Percentiles rank a stretch among this genome's conserved stretches.
These are phyloP conservation scores for Sclerotinia sclerotiorum DNA, from an alignment of 2,329 filamentous ascomycete genomes.

Conservation along the genomic window DNA sequence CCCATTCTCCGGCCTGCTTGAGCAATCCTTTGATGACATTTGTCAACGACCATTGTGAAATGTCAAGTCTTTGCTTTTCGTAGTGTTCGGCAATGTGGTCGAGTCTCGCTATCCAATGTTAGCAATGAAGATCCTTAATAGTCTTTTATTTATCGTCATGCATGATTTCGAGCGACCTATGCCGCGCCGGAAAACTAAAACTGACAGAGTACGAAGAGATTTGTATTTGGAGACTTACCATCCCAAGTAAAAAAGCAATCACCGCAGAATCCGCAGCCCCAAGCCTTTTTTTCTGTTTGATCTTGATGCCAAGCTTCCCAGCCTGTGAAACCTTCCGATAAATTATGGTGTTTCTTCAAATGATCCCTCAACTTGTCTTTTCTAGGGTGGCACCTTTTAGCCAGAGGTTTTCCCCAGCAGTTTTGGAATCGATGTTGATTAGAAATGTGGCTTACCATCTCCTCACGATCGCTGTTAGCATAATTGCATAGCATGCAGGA, in stretches of 20 bases:
- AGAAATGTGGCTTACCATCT: constrained; percentile 27
- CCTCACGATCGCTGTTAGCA: constrained; percentile 18
- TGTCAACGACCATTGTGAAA: constrained; percentile 28
- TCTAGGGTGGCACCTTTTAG: constrained; percentile 25
- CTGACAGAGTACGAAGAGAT: neutral
- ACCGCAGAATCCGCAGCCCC: constrained; percentile 35
- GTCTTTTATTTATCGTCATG: neutral
- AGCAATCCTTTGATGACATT: constrained; percentile 33
- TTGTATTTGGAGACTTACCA: constrained; percentile 26
- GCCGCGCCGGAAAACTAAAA: neutral
- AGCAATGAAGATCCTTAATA: neutral
- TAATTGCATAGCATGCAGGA: constrained; percentile 29
- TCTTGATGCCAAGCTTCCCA: constrained; percentile 32
- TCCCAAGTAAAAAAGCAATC: constrained; percentile 30
- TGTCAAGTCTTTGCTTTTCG: constrained; percentile 27
- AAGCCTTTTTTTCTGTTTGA: constrained; percentile 30
- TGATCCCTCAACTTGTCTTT: constrained; percentile 35
- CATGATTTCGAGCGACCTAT: neutral
- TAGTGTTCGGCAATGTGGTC: constrained; percentile 34
- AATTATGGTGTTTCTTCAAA: constrained; percentile 29
- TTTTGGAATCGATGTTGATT: constrained; percentile 28
- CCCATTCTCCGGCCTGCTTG: constrained; percentile 29
- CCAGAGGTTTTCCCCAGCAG: constrained; percentile 25
- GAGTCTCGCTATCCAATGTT: constrained; percentile 26
- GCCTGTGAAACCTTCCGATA: constrained; percentile 21